Evolutionary conservation across 2,329 filamentous ascomycete species (phyloP).

Genomic region (Trichophyton simii): DNA sequence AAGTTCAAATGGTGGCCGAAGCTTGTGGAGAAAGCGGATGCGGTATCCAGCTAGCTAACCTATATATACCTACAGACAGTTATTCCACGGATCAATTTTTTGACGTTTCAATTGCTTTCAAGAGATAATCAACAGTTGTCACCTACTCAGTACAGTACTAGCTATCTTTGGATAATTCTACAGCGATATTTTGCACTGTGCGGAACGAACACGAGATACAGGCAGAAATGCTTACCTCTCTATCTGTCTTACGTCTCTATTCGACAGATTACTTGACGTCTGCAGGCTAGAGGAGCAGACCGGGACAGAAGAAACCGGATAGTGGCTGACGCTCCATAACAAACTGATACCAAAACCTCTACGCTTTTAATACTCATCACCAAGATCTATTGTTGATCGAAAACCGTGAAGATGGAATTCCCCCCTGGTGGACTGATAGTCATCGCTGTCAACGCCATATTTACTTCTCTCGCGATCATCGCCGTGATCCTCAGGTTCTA

Average conservation of each 20-base stretch:
- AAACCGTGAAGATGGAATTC: background rate
- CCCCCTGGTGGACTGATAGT: background rate
- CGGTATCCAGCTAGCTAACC: background rate
- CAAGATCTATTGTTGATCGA: background rate
- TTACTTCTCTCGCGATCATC: background rate
- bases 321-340: background rate
- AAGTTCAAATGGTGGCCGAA: background rate
- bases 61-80: background rate
- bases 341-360: background rate
- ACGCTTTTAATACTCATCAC: background rate
- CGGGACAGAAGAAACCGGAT: background rate
- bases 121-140: too few species aligned
- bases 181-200: background rate
- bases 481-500: slow-evolving; percentile 3
- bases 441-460: background rate
- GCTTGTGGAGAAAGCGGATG: background rate
- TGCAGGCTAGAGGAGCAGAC: background rate
- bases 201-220: background rate
- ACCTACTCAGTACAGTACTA: too few species aligned
- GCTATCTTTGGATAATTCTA: too few species aligned
- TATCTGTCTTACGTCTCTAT: background rate
- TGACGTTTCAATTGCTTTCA: background rate
- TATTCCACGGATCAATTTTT: background rate
- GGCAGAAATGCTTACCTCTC: background rate
- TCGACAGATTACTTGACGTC: background rate